Evolutionary conservation across 2,329 filamentous ascomycete species (phyloP).

Genomic region (Ophiostoma montium): DNA sequence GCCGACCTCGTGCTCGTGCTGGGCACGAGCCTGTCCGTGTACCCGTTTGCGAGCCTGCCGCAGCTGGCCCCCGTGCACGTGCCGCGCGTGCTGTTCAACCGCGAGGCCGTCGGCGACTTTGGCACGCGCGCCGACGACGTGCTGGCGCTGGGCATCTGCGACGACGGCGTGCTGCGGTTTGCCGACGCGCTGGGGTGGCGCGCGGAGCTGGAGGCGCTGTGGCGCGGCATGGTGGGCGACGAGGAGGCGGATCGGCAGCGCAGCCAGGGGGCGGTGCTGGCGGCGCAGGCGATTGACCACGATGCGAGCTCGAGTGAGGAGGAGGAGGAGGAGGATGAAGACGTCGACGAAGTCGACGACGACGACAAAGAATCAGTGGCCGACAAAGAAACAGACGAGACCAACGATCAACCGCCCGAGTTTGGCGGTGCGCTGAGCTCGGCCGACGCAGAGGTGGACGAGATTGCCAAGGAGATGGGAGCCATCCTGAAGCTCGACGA

Average conservation of each 20-base stretch:
- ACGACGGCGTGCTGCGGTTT: conserved; percentile 63
- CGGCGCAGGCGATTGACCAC: conserved; percentile 25
- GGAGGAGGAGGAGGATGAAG: not conserved
- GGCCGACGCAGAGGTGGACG: conserved; percentile 10
- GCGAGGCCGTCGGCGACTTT: conserved; percentile 66
- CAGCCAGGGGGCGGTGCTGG: conserved; percentile 24
- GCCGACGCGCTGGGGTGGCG: conserved; percentile 74
- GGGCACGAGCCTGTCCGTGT: conserved; percentile 21
- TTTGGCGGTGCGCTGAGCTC: conserved; percentile 2
- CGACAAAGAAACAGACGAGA: not conserved
- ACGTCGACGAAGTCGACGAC: not conserved
- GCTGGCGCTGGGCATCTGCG: conserved; percentile 67
- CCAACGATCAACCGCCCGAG: not conserved
- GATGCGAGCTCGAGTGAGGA: conserved; percentile 9
- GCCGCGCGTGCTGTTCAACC: conserved; percentile 77
- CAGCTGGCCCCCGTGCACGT: conserved; percentile 42
- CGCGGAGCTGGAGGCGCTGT: conserved; percentile 65
- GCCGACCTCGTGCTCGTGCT: conserved; percentile 25
- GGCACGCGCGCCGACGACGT: conserved; percentile 75
- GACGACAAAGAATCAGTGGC: not conserved
- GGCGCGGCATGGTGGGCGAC: conserved; percentile 53
- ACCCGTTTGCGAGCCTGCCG: conserved; percentile 78
- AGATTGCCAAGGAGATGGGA: conserved; percentile 10
- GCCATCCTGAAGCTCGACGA: conserved; percentile 8
- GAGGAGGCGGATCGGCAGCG: conserved; percentile 38